Percentiles rank a stretch among this genome's conserved stretches.
Conservation (phyloP, 306 rosid genomes). For the Abrus pulchellus region DNA sequence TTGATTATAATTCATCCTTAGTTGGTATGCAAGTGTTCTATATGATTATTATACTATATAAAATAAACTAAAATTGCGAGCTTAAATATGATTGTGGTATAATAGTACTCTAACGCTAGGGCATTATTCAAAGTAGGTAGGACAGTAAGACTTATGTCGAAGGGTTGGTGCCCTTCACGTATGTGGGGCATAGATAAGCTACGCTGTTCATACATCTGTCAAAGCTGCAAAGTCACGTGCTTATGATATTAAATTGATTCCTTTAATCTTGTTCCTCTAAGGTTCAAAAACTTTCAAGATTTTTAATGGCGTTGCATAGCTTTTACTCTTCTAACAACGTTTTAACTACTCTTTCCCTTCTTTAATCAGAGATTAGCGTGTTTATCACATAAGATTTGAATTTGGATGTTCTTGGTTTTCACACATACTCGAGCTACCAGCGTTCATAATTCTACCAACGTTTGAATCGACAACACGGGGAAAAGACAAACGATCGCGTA, state of each 20-base stretch:
- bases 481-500: neutral
- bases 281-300: slow-evolving; percentile 16
- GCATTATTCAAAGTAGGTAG: neutral
- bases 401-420: neutral
- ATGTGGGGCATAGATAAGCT: slow-evolving; percentile 32
- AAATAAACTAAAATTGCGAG: neutral
- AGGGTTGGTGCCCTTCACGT: slow-evolving; percentile 7
- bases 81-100: neutral
- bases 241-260: slow-evolving; percentile 6
- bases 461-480: slow-evolving; percentile 16
- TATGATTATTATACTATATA: neutral
- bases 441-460: neutral
- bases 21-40: neutral
- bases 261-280: slow-evolving; percentile 9
- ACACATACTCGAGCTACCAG: neutral
- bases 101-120: neutral
- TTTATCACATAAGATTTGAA: slow-evolving; percentile 35
- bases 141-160: neutral
- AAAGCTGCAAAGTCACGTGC: slow-evolving; percentile 48
- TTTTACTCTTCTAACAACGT: slow-evolving; percentile 1
- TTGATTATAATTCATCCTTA: neutral
- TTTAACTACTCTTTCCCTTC: neutral
- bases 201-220: slow-evolving; percentile 22
- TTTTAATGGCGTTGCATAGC: slow-evolving; percentile 18
- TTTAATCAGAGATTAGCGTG: neutral